These are phyloP conservation scores for Plasmodium berghei DNA, from an alignment of 169 alveolate species.

Conservation along the genomic window DNA sequence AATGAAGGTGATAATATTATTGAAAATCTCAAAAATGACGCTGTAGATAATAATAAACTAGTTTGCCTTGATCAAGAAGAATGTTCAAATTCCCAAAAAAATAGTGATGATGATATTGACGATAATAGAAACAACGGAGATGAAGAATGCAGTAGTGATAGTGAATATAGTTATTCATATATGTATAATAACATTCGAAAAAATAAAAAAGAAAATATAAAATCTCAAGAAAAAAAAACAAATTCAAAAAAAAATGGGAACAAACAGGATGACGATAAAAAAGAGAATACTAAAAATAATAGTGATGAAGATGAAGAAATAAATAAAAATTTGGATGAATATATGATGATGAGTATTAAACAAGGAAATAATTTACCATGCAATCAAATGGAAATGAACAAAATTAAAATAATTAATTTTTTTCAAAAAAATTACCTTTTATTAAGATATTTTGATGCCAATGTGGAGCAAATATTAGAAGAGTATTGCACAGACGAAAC, in stretches of 20 bases:
- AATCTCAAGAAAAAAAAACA: not conserved
- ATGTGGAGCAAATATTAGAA: slow-evolving; percentile 31
- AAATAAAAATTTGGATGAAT: not conserved
- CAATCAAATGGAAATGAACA: slow-evolving; percentile 20
- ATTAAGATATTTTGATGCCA: slow-evolving; percentile 52
- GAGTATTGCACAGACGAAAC: not conserved
- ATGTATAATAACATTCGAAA: not conserved
- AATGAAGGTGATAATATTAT: slow-evolving; percentile 16
- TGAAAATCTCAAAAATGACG: not conserved
- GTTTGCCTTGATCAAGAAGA: not conserved
- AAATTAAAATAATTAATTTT: slow-evolving; percentile 43
- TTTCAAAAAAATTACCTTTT: slow-evolving; percentile 47
- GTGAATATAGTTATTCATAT: not conserved
- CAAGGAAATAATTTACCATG: not conserved
- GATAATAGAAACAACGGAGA: not conserved
- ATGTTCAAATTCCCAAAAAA: not conserved
- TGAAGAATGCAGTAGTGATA: not conserved
- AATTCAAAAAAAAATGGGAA: not conserved
- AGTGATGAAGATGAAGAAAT: not conserved
- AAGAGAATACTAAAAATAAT: not conserved
- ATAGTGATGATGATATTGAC: not conserved
- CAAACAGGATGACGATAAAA: not conserved
- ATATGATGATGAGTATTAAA: not conserved
- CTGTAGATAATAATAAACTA: not conserved
- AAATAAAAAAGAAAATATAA: not conserved